Evolutionary conservation across 2,329 filamentous ascomycete genomes (phyloP).

Genomic region (Neonectria faginata): DNA sequence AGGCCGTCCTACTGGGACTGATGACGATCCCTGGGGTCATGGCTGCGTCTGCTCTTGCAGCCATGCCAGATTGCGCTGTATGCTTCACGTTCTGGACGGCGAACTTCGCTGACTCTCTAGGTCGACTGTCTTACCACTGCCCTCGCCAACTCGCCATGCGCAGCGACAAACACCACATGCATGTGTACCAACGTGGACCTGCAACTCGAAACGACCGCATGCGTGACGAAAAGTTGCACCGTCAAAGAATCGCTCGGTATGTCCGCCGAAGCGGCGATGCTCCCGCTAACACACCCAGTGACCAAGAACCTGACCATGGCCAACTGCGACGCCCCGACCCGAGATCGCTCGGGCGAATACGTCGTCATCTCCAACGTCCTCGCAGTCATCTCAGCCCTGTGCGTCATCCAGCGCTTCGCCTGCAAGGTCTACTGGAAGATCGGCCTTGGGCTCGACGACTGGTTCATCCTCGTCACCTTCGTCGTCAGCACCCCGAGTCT

Average conservation of each 20-base stretch:
- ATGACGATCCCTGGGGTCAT: constrained; percentile 16
- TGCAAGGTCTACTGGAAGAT: constrained; percentile 51
- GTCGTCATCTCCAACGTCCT: constrained; percentile 50
- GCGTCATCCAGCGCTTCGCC: constrained; percentile 56
- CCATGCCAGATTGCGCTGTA: constrained; percentile 51
- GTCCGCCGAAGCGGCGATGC: constrained; percentile 11
- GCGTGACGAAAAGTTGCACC: constrained; percentile 46
- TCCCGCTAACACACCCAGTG: background rate
- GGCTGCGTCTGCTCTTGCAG: constrained; percentile 27
- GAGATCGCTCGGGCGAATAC: constrained; percentile 49
- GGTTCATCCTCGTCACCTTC: constrained; percentile 48
- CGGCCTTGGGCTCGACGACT: constrained; percentile 55
- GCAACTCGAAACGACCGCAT: constrained; percentile 42
- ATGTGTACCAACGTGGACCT: constrained; percentile 48
- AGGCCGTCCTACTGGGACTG: constrained; percentile 25
- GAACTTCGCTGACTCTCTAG: constrained; percentile 33
- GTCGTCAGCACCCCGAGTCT: constrained; percentile 46
- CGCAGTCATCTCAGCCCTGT: constrained; percentile 52
- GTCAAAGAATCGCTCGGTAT: constrained; percentile 49
- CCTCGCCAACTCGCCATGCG: constrained; percentile 44
- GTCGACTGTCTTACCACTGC: constrained; percentile 42
- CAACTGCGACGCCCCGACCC: constrained; percentile 43
- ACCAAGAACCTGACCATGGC: constrained; percentile 45
- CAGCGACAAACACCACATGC: constrained; percentile 45
- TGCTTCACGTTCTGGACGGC: constrained; percentile 12